A percentile compares a stretch with the other conserved stretches of the same genome.
Conservation (phyloP, 163 green algal genomes). For the Scenedesmus sp. region DNA sequence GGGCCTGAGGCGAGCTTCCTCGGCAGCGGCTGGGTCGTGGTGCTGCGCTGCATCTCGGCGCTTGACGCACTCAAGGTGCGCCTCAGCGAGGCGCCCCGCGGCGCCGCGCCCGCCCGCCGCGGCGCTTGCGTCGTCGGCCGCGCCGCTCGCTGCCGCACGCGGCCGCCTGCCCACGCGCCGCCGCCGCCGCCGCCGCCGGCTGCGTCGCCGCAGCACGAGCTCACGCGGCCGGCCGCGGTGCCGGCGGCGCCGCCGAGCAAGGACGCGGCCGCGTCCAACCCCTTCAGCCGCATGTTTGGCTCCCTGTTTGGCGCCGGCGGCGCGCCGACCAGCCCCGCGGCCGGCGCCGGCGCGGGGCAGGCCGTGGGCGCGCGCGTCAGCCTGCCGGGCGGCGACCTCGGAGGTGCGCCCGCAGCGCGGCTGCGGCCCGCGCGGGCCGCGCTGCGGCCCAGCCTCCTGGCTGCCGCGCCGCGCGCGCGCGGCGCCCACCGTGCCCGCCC, state of each 20-base stretch:
- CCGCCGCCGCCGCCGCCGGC: no score
- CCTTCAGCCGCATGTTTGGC: constrained; percentile 41
- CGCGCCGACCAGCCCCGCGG: neutral
- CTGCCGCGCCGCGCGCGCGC: no score
- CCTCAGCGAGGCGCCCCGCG: no score
- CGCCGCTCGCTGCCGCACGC: no score
- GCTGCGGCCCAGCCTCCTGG: no score
- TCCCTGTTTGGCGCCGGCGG: constrained; percentile 34
- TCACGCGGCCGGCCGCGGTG: constrained; percentile 39
- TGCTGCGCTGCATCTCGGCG: constrained; percentile 76
- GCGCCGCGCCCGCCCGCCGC: no score
- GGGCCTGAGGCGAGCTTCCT: constrained; percentile 73
- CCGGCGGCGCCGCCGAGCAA: constrained; percentile 1
- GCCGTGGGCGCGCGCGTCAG: constrained; percentile 4
- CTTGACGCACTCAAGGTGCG: constrained; percentile 72
- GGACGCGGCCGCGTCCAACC: constrained; percentile 8
- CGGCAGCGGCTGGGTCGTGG: constrained; percentile 77
- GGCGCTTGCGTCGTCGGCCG: no score
- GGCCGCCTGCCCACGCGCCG: no score
- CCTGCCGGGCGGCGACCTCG: neutral
- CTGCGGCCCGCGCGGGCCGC: no score
- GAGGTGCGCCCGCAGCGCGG: constrained; percentile 29
- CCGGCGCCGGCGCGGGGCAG: constrained; percentile 13
- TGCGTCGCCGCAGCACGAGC: constrained; percentile 52
- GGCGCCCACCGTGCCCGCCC: no score